These are phyloP conservation scores for Halenospora varia DNA, from an alignment of 495 filamentous ascomycete species.

Conservation along the genomic window DNA sequence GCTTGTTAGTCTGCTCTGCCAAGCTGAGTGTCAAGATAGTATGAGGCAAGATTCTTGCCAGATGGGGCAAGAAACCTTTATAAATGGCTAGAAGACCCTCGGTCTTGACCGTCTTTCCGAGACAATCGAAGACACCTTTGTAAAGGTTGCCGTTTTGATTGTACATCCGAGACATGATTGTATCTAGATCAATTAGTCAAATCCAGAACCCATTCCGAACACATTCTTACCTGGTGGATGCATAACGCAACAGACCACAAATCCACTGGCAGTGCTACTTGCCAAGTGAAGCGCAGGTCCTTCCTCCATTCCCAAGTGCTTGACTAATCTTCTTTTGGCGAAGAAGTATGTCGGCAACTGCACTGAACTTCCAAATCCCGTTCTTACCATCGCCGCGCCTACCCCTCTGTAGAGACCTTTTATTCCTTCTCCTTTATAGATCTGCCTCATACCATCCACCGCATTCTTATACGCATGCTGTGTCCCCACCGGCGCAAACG, in stretches of 20 bases:
- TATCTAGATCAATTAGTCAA: constrained; percentile 52
- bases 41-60: constrained; percentile 91
- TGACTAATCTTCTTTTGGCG: constrained; percentile 79
- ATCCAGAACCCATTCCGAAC: not conserved
- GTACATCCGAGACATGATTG: constrained; percentile 98
- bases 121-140: constrained; percentile 84
- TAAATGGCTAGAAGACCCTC: constrained; percentile 94
- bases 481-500: constrained; percentile 91
- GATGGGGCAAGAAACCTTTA: constrained; percentile 94
- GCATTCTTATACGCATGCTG: constrained; percentile 91
- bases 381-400: constrained; percentile 92
- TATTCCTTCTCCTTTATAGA: constrained; percentile 73
- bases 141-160: constrained; percentile 98
- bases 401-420: constrained; percentile 84
- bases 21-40: constrained; percentile 89
- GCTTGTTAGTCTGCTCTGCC: constrained; percentile 95
- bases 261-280: constrained; percentile 85
- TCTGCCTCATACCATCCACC: constrained; percentile 73
- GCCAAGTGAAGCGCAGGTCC: constrained; percentile 85
- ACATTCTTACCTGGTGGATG: constrained; percentile 77
- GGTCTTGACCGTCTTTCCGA: constrained; percentile 83
- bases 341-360: constrained; percentile 99
- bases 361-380: constrained; percentile 90
- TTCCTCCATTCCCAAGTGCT: constrained; percentile 83
- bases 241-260: constrained; percentile 97